Evolutionary conservation across 1,139 yeast genomes (phyloP).

Genomic region (Diutina mesorugosa): DNA sequence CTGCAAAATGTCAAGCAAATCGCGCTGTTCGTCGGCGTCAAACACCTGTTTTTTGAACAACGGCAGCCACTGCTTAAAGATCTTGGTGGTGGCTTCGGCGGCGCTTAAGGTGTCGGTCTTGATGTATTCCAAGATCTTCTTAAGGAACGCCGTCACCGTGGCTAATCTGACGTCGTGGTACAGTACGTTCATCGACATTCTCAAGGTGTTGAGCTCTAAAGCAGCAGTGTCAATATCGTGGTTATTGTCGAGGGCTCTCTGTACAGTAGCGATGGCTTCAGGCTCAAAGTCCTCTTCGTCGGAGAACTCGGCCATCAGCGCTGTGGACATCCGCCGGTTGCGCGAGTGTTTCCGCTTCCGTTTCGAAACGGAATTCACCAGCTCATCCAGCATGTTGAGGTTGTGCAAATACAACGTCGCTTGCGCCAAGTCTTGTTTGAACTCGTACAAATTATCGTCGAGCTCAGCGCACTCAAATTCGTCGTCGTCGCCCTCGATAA

Average conservation of each 20-base stretch:
- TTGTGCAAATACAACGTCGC: conserved; percentile 29
- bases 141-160: conserved; percentile 59
- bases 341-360: conserved; percentile 21
- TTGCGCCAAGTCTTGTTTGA: background rate
- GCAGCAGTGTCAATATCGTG: conserved; percentile 91
- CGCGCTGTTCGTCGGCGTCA: conserved; percentile 64
- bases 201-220: conserved; percentile 79
- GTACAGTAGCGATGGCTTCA: conserved; percentile 91
- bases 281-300: conserved; percentile 56
- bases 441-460: conserved; percentile 8
- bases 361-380: conserved; percentile 50
- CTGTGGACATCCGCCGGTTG: conserved; percentile 23
- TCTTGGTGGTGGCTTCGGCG: conserved; percentile 61
- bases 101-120: conserved; percentile 56
- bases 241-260: conserved; percentile 80
- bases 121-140: conserved; percentile 57
- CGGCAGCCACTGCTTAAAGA: conserved; percentile 72
- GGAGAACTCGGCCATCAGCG: conserved; percentile 21
- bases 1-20: conserved; percentile 52
- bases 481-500: conserved; percentile 29
- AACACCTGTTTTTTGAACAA: conserved; percentile 73
- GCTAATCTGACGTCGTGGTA: conserved; percentile 87
- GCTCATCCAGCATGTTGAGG: conserved; percentile 66
- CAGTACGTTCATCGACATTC: conserved; percentile 95
- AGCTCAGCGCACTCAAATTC: conserved; percentile 14